Base-by-base conservation (phyloP, 2,329 filamentous ascomycete species). In the Penicillium sp. region DNA sequence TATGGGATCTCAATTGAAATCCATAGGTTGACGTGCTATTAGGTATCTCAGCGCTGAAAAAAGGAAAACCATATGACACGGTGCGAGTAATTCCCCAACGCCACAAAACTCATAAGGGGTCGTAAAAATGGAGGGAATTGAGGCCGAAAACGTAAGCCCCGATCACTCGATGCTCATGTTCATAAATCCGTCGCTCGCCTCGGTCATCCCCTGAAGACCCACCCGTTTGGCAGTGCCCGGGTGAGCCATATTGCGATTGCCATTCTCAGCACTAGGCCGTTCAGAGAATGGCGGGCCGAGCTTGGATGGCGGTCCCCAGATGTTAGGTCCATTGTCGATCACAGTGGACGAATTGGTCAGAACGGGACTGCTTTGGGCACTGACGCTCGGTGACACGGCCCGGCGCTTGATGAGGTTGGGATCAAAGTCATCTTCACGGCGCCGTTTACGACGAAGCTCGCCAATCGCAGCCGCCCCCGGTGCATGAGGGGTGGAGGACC, bases 161-260 rank as follows among this genome's bases (percentile, higher is more conserved):
- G 10, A 27, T 44, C 33, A 95, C 64, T 96, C 90, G 58, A 96
- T 95, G 65, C 87, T 95, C 86, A 97, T 93, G 57, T 91, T 89
- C 84, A 95, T 95, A 50, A 96, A 75, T 2, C 89, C 87, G 63
- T 96, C 91, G 61, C 88, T 88, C n/a, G 91, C 91, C 66, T 96
- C 91, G 13, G 80, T 85, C 90, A 97, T 96, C 1, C 90, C 88
- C 67, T 96, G 90, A 53, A 94, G 77, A 7, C 88, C 88, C 10
- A 94, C 75, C 21, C 87, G 48, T 73, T 83, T 77, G 19, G 65
- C 31, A 16, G 55, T 50, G n/a, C 59, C 58, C 7, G 58, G 43
- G 41, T 65, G 47, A 53, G 76, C 78, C 53, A 75, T 70, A 35
- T 71, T 56, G 51, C 74, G 71, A 53, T 72, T 64, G 8, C 77